Base-by-base conservation (phyloP, 495 filamentous ascomycete genomes). In the Aspergillus asperescens region DNA sequence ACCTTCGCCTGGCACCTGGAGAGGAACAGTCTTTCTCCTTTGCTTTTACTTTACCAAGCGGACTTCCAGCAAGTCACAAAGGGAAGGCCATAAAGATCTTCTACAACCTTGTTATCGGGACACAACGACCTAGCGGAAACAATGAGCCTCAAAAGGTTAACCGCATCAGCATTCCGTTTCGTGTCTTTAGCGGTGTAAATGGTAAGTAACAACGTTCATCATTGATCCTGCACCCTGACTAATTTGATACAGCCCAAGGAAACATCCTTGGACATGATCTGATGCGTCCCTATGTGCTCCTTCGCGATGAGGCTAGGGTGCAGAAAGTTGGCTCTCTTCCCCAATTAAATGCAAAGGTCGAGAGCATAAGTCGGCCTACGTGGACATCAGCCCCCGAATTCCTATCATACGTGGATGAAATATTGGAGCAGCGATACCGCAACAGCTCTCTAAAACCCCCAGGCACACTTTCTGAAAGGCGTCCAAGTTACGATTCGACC, bases 41-140 rank as follows among this genome's bases (percentile, higher is more conserved):
- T 62, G 76, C 83, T 8, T 96, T 96, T 66, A 82, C 81, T 35
- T 69, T 98, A 40, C 93, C 93, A 2, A 83, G 80, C 58, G 90
- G 90, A 0, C 75, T 97, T 40, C 93, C 93, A 16, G 92, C 93
- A 22, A 90, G 83, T 32, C 88, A 97, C 60, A 85, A 87, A 57
- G 93, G 93, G 15, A 92, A 91, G 61, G 90, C 90, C 4, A 94
- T 97, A 47, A 96, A 96, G 64, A 88, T 97, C 27, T 81, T 81
- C 2, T 98, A 98, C 75, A 88, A 87, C 66, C 69, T 98, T 12
- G 82, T 95, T 22, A 89, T 98, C 58, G 93, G 92, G 27, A 96
- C 90, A 4, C 93, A 97, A 63, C 72, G 92, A 42, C 83, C 92
- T 4, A 89, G 88, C 16, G 83, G 81, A 13, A 73, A 78, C 9